A percentile compares a stretch with the other conserved stretches of the same genome.
These are phyloP conservation scores for Peronospora belbahrii DNA, from an alignment of 352 stramenopile species.

Conservation along the genomic window DNA sequence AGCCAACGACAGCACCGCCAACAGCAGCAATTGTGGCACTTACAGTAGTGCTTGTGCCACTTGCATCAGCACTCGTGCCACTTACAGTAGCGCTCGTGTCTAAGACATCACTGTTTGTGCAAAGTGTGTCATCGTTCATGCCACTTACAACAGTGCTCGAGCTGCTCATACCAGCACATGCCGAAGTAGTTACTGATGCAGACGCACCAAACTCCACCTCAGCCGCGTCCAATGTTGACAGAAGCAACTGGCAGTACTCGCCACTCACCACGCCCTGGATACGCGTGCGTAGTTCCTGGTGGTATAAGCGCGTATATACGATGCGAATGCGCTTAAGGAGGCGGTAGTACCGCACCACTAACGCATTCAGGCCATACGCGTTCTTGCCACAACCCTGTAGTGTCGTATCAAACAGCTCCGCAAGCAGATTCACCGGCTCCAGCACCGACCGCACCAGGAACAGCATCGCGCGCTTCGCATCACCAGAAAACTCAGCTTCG, in stretches of 20 bases:
- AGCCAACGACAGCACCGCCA: constrained; percentile 2
- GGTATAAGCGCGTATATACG: constrained; percentile 48
- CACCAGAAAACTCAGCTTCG: constrained; percentile 51
- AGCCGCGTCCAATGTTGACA: constrained; percentile 18
- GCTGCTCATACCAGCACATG: constrained; percentile 2
- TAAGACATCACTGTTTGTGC: not conserved
- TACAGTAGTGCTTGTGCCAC: not conserved
- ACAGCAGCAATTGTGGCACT: not conserved
- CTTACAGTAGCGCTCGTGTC: not conserved
- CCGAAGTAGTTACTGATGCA: constrained; percentile 9
- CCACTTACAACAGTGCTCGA: constrained; percentile 3
- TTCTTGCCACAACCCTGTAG: constrained; percentile 62
- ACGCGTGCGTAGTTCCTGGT: constrained; percentile 27
- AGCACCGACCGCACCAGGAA: constrained; percentile 40
- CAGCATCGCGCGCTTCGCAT: constrained; percentile 35
- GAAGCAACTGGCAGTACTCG: constrained; percentile 16
- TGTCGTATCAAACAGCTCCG: constrained; percentile 48
- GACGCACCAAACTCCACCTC: constrained; percentile 11
- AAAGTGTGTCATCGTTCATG: not conserved
- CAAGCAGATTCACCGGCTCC: constrained; percentile 41
- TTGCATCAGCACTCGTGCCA: not conserved
- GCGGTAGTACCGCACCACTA: constrained; percentile 55
- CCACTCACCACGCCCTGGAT: constrained; percentile 21
- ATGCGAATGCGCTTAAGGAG: constrained; percentile 29
- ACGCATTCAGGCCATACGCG: constrained; percentile 44